Conservation (phyloP, 2,329 filamentous ascomycete genomes). For the Neophaeococcomyces mojaviensis region DNA sequence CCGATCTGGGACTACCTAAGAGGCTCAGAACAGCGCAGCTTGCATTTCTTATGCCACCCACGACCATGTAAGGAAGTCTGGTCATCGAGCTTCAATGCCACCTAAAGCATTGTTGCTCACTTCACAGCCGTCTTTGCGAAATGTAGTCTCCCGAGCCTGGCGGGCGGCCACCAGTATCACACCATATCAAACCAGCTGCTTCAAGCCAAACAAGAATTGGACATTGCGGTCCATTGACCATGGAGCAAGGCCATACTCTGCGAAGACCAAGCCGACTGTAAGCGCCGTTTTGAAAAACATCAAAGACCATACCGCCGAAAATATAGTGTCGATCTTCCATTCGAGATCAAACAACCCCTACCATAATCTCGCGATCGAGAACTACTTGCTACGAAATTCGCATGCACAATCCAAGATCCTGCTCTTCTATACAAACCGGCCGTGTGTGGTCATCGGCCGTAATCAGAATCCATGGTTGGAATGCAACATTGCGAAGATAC, state of each 20-base stretch:
- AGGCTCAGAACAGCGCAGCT: no score
- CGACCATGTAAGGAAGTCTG: no score
- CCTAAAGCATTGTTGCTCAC: neutral
- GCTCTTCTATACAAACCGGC: slow-evolving; percentile 80
- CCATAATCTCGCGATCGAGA: slow-evolving; percentile 89
- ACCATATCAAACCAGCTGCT: neutral
- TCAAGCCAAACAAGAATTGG: no score
- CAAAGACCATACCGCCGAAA: neutral
- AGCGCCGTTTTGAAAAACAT: neutral
- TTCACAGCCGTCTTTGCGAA: neutral
- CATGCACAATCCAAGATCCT: slow-evolving; percentile 67
- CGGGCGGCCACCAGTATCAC: neutral
- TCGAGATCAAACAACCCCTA: slow-evolving; percentile 67
- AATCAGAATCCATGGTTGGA: slow-evolving; percentile 99
- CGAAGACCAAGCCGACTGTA: neutral
- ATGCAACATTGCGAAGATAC: slow-evolving; percentile 62
- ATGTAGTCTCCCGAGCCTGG: neutral
- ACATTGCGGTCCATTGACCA: no score
- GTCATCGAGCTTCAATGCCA: neutral
- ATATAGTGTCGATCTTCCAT: slow-evolving; percentile 48
- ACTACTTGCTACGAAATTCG: slow-evolving; percentile 72
- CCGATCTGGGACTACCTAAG: no score
- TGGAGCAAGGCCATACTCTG: slow-evolving; percentile 8
- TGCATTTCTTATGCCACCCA: no score
- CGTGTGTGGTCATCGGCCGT: slow-evolving; percentile 82